Evolutionary conservation across 345 rosid genomes (phyloP).

Genomic region (Capsella bursapastoris): DNA sequence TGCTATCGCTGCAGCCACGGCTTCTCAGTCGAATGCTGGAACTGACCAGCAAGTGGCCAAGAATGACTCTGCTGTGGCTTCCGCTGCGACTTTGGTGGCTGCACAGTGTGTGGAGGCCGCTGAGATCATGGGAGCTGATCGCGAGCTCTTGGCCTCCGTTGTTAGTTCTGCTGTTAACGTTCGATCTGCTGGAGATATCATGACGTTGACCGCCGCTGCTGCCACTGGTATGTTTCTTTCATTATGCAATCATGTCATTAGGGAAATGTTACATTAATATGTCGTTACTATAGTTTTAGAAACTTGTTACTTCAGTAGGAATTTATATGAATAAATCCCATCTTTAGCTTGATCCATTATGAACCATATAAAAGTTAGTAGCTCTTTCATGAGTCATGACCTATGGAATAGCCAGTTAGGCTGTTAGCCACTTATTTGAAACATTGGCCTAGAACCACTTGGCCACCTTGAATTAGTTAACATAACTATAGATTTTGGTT

Average conservation of each 20-base stretch:
- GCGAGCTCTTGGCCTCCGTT: slow-evolving; percentile 72
- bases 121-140: slow-evolving; percentile 82
- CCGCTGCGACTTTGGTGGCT: slow-evolving; percentile 80
- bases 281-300: too few relatives aligned
- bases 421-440: too few relatives aligned
- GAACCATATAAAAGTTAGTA: background rate
- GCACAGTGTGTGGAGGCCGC: slow-evolving; percentile 88
- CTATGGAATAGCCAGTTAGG: background rate
- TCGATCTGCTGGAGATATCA: slow-evolving; percentile 78
- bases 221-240: slow-evolving; percentile 66
- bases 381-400: background rate
- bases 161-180: slow-evolving; percentile 84
- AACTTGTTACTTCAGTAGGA: background rate
- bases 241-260: background rate
- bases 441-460: background rate
- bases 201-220: slow-evolving; percentile 86
- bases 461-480: background rate
- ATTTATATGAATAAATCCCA: background rate
- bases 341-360: background rate
- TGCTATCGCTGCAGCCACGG: slow-evolving; percentile 76
- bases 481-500: background rate
- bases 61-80: slow-evolving; percentile 78
- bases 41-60: slow-evolving; percentile 74
- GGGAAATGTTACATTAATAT: background rate
- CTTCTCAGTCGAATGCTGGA: slow-evolving; percentile 62